Percentiles rank a stretch among this genome's conserved stretches.
These are phyloP conservation scores for Plasmodium gonderi DNA, from an alignment of 169 alveolate genomes.

Conservation along the genomic window DNA sequence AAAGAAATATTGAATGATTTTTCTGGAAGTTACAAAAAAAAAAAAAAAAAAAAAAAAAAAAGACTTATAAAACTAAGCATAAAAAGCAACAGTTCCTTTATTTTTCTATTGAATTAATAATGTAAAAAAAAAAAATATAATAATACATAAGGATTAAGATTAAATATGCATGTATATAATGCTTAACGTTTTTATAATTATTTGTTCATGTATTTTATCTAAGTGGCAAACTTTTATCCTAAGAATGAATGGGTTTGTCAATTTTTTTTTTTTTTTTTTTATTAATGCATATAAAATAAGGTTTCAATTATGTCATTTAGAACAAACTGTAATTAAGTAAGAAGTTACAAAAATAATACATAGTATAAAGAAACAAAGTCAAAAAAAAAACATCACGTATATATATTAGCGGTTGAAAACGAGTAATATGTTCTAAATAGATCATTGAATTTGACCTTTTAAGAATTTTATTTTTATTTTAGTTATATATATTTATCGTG, in stretches of 20 bases:
- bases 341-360: background rate
- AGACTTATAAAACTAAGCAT: background rate
- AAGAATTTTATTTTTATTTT: background rate
- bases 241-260: background rate
- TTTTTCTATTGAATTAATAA: background rate
- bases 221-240: background rate
- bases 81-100: background rate
- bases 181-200: background rate
- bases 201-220: background rate
- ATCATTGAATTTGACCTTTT: background rate
- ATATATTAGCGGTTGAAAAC: background rate
- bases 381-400: background rate
- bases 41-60: background rate
- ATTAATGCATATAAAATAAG: background rate
- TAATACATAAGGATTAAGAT: background rate
- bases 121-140: background rate
- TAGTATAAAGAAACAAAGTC: background rate
- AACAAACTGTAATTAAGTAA: background rate
- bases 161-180: too few species aligned
- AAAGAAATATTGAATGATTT: background rate
- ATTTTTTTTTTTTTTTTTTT: background rate
- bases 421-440: background rate
- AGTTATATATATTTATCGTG: background rate
- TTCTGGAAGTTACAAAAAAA: background rate
- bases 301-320: background rate